Evolutionary conservation across 139 green algal genomes (phyloP), one percentile per base, ranked within the genome.

Genomic region (Tetratostichococcus sp.): DNA sequence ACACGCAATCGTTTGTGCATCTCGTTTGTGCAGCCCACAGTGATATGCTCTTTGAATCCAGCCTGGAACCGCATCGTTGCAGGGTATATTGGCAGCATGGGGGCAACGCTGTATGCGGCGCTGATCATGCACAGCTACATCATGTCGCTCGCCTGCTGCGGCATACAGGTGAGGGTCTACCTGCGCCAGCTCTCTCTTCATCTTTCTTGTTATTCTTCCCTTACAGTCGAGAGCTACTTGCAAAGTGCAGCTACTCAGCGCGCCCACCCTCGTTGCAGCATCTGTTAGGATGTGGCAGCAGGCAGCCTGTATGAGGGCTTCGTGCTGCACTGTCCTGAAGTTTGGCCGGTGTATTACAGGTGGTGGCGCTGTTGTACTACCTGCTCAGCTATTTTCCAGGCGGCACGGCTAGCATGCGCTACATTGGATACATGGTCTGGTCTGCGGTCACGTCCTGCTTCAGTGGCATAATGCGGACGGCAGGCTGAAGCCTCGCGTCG

Each of bases 61-160:
- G n/a, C n/a, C n/a, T n/a, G n/a, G n/a, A n/a, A n/a, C n/a, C n/a
- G n/a, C n/a, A n/a, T n/a, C n/a, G n/a, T 22, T 71, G 84, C 90
- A 93, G 89, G 76, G 3, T 97, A 97, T 71, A 19, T 96, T 0
- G 88, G 83, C 26, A 94, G 85, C 75, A 87, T 98, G 43, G 57
- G 85, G 11, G 84, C 79, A 16, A 98, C 94, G 1, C 74, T 97
- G 30, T 97, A 97, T 68, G 85, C 89, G 31, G 84, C 94, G 0
- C 73, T 98, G 26, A 75, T 92, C 30, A 85, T 95, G 85, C 88
- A 97, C 58, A 93, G 82, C 67, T 98, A 98, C 83, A n/a, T 97
- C 19, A 83, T 97, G 35, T 96, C 87, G 2, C 75, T 97, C 22
- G 26, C 92, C 6, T 94, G 77, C 76, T 94, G 86, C 68, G 87